Percentiles rank a stretch among this genome's conserved stretches.
These are phyloP conservation scores for Phytophthora capsici DNA, from an alignment of 352 stramenopile genomes.

Conservation along the genomic window DNA sequence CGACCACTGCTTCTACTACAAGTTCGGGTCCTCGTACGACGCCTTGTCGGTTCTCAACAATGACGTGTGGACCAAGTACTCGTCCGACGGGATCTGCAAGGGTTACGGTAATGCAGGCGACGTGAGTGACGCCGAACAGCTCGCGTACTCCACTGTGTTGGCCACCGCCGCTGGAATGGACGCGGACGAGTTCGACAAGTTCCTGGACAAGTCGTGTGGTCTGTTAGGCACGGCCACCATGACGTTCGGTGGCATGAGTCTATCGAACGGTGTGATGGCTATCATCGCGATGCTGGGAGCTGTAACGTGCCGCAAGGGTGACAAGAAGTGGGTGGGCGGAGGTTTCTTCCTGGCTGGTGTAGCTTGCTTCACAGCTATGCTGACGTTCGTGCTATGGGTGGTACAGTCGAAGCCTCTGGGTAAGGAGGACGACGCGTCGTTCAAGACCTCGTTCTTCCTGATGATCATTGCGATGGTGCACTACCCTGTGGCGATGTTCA, in stretches of 20 bases:
- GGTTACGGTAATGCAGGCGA: slow-evolving; percentile 44
- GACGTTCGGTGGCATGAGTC: slow-evolving; percentile 47
- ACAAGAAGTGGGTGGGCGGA: slow-evolving; percentile 30
- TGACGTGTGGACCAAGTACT: slow-evolving; percentile 48
- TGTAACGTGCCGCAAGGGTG: slow-evolving; percentile 49
- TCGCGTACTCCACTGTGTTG: slow-evolving; percentile 42
- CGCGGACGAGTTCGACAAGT: slow-evolving; percentile 53
- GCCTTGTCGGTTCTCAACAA: slow-evolving; percentile 41
- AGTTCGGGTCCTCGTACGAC: slow-evolving; percentile 46
- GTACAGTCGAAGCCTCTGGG: slow-evolving; percentile 51
- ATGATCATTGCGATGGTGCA: slow-evolving; percentile 65
- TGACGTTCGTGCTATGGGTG: slow-evolving; percentile 49
- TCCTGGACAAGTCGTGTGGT: slow-evolving; percentile 65
- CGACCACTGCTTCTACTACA: slow-evolving; percentile 79
- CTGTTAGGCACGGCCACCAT: slow-evolving; percentile 48
- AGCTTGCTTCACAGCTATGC: slow-evolving; percentile 12
- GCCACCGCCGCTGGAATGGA: slow-evolving; percentile 55
- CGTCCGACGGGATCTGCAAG: slow-evolving; percentile 54
- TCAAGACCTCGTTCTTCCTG: slow-evolving; percentile 60
- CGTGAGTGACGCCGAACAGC: slow-evolving; percentile 30
- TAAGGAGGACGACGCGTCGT: slow-evolving; percentile 55
- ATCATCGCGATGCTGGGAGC: slow-evolving; percentile 58
- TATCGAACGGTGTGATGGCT: slow-evolving; percentile 47
- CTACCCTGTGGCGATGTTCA: slow-evolving; percentile 46
- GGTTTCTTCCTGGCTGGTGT: slow-evolving; percentile 29